Base-by-base conservation (phyloP, 2,329 filamentous ascomycete genomes). In the Ascochyta clinopodiicola region DNA sequence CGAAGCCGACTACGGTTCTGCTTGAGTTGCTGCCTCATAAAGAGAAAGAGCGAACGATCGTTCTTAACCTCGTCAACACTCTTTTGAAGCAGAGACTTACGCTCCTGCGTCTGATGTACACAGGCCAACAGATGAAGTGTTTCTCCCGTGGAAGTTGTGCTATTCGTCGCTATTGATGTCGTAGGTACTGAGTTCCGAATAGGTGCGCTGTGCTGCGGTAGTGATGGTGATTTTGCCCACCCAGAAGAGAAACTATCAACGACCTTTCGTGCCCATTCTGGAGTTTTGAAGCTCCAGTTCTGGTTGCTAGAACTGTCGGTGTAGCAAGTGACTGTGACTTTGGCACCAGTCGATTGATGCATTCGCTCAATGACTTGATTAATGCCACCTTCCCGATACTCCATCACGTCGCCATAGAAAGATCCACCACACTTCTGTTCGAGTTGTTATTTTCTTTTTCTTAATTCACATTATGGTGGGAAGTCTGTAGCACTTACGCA, bases 61-160 rank as follows among this genome's bases (percentile, higher is more conserved):
- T 51, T 63, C 2, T 46, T 52, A 4, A 66, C 38, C 0, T 31
- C 35, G 6, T 63, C 63, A 12, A 70, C 57, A 2, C 46, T 43
- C 17, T 68, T 63, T 50, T 70, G 67, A 10, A 42, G 47, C 2
- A 70, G 53, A 1, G 35, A n/a, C 29, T 60, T 64, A 1, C 57
- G 44, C 12, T 36, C 35, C 15, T 38, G 50, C 6, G 51, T 57
- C n/a, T 45, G 44, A 24, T 61, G 58, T 54, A 66, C 60, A 36
- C 67, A 70, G 0, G 63, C 40, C 27, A 68, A 22, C 4, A 68
- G 42, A 56, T 66, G 60, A 1, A 66, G 49, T 7, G 6, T 42
- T 29, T n/a, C 13, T 3, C 6, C 15, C 2, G 24, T n/a, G 6
- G 38, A 7, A 27, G 15, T 10, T 5, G 22, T 12, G 15, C 3